Conservation (phyloP, 2,329 filamentous ascomycete genomes). For the Neonectria neomacrospora region DNA sequence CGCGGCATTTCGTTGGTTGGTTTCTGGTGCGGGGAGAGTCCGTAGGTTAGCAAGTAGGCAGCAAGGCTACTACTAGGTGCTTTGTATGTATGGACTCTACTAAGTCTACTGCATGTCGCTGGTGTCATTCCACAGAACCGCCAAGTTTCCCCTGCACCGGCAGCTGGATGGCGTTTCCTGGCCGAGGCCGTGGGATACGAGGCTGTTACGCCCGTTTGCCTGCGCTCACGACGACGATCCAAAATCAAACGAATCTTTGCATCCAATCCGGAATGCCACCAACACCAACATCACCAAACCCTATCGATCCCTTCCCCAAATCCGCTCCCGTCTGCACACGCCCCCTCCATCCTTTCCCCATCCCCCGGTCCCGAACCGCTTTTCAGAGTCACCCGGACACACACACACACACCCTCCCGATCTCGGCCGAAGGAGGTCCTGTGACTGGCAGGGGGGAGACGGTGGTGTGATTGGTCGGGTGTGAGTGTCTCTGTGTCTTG, state of each 20-base stretch:
- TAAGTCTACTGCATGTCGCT: background rate
- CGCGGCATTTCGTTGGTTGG: background rate
- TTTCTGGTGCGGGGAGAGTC: constrained; percentile 6
- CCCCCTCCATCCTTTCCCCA: constrained; percentile 1
- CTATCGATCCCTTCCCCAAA: background rate
- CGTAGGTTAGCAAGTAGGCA: too few species aligned
- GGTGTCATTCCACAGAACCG: background rate
- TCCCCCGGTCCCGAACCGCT: background rate
- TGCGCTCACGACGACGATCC: background rate
- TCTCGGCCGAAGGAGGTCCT: background rate
- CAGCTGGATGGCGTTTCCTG: background rate
- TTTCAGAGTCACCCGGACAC: background rate
- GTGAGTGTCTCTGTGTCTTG: background rate
- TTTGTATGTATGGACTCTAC: too few species aligned
- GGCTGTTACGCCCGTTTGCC: background rate
- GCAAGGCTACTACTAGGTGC: constrained; percentile 18
- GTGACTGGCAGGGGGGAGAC: background rate
- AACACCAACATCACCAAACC: background rate
- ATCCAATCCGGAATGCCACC: background rate
- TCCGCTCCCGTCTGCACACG: constrained; percentile 15
- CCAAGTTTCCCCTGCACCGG: background rate
- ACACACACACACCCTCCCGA: background rate
- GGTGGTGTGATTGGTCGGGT: background rate
- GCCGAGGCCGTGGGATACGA: constrained; percentile 5
- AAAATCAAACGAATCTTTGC: background rate